Base-by-base conservation (phyloP, 2,329 filamentous ascomycete genomes). In the Plectosphaerella sp. region DNA sequence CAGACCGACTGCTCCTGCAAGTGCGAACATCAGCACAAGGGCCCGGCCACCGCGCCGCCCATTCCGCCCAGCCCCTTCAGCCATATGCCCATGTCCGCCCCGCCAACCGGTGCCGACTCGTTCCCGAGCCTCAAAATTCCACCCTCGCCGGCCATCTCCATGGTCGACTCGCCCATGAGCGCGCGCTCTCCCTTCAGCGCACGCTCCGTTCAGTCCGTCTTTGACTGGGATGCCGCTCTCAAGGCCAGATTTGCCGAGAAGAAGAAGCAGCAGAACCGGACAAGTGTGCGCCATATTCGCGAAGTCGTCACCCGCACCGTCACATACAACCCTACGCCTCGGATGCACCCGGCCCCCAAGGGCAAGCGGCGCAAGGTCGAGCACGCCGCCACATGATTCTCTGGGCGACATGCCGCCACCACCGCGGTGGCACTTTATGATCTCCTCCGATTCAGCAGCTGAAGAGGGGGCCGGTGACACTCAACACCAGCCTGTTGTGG, bases 241-340 rank as follows among this genome's bases (percentile, higher is more conserved):
- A 89, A 87, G 70, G 78, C 79, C 45, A 78, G 82, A 49, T 85
- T 83, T 61, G 78, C 82, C 54, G 86, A 87, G 50, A 69, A 74
- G 63, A 75, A 75, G 66, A 75, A 77, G 57, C 81, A 82, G 65
- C 65, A 78, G 15, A 74, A 81, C 41, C 80, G 78, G 58, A 84
- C 84, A 33, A 85, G 78, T 61, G 76, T 86, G 52, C 82, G 86
- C 54, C 80, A 87, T 64, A 91, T 97, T 53, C 79, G 90, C 51
- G 91, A 97, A 68, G 91, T 97, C 5, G 89, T 97, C 50, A 97
- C 92, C n/a, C 82, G 91, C 60, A 97, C 91, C 15, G 89, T 96
- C 54, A 96, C 90, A 41, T 96, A 95, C 71, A 24, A 49, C 48
- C 37, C 48, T 11, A 96, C 89, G 67, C 88, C 84, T 55, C 79